A percentile compares a stretch with the other conserved stretches of the same genome.
Conservation (phyloP, 352 stramenopile species). For the Globisporangium acanthophoron region DNA sequence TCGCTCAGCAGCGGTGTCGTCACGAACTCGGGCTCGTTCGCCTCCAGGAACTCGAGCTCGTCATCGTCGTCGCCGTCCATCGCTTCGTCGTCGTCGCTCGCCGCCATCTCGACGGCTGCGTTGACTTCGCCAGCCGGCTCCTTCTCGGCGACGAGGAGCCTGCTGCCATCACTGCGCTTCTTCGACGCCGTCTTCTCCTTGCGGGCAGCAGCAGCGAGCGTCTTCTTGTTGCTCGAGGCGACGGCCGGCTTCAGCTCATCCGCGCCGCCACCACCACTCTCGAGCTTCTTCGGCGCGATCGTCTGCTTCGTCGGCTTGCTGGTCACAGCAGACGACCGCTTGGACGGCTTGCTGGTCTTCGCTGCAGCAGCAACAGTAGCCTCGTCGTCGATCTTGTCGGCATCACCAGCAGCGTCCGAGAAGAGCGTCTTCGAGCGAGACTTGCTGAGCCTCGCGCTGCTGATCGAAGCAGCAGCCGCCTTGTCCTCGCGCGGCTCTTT, state of each 20-base stretch:
- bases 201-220: neutral
- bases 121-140: slow-evolving; percentile 6
- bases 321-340: neutral
- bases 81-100: slow-evolving; percentile 4
- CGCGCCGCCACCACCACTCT: neutral
- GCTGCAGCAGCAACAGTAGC: neutral
- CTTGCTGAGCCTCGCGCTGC: neutral
- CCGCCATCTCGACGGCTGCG: slow-evolving; percentile 11
- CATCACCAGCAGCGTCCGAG: neutral
- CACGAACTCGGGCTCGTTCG: slow-evolving; percentile 34
- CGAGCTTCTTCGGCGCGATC: neutral
- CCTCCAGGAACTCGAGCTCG: slow-evolving; percentile 30
- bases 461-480: slow-evolving; percentile 9
- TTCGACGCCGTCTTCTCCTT: neutral
- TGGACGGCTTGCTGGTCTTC: neutral
- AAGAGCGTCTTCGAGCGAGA: slow-evolving; percentile 6
- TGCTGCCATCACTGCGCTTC: neutral
- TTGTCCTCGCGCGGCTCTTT: slow-evolving; percentile 9
- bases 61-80: slow-evolving; percentile 21
- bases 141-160: neutral
- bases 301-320: slow-evolving; percentile 2
- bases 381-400: neutral
- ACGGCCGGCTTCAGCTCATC: no score
- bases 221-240: neutral
- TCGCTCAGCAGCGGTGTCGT: slow-evolving; percentile 34